Evolutionary conservation across 2,329 filamentous ascomycete species (phyloP).

Genomic region (Chaetomiaceae sp.): DNA sequence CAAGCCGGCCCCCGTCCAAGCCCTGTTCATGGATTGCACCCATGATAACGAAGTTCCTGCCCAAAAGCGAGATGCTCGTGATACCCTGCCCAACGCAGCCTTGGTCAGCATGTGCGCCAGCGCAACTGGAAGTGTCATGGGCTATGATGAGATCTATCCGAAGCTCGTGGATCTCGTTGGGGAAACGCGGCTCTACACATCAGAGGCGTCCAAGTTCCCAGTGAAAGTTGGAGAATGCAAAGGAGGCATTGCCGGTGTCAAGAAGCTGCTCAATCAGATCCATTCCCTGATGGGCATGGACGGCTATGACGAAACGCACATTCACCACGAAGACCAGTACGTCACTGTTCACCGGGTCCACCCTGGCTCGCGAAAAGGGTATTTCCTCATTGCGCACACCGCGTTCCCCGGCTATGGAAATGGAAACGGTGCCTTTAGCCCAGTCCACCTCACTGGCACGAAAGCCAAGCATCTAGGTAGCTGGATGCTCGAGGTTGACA

Average conservation of each 20-base stretch:
- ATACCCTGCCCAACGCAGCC: slow-evolving; percentile 90
- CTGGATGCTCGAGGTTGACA: slow-evolving; percentile 88
- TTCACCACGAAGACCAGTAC: slow-evolving; percentile 94
- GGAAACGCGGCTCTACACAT: slow-evolving; percentile 79
- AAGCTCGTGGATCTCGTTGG: slow-evolving; percentile 88
- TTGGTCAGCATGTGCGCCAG: slow-evolving; percentile 95
- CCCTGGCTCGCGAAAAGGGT: slow-evolving; percentile 84
- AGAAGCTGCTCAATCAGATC: slow-evolving; percentile 90
- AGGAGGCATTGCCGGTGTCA: slow-evolving; percentile 82
- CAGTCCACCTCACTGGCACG: slow-evolving; percentile 78
- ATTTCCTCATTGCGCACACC: slow-evolving; percentile 93
- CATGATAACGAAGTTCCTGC: slow-evolving; percentile 97
- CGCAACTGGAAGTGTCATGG: slow-evolving; percentile 93
- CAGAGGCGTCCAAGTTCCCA: slow-evolving; percentile 61
- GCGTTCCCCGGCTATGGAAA: slow-evolving; percentile 89
- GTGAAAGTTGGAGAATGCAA: slow-evolving; percentile 66
- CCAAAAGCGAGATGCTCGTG: slow-evolving; percentile 89
- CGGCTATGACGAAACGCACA: slow-evolving; percentile 89
- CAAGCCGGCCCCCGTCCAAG: slow-evolving; percentile 83
- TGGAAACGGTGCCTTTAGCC: slow-evolving; percentile 73
- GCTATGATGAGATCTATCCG: slow-evolving; percentile 95
- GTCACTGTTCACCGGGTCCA: slow-evolving; percentile 95
- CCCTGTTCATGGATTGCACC: slow-evolving; percentile 98
- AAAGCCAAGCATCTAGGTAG: slow-evolving; percentile 81
- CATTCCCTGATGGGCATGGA: slow-evolving; percentile 95